These are phyloP conservation scores for Dissophora globulifera DNA, from an alignment of 192 early-diverging fungal genomes.

Conservation along the genomic window DNA sequence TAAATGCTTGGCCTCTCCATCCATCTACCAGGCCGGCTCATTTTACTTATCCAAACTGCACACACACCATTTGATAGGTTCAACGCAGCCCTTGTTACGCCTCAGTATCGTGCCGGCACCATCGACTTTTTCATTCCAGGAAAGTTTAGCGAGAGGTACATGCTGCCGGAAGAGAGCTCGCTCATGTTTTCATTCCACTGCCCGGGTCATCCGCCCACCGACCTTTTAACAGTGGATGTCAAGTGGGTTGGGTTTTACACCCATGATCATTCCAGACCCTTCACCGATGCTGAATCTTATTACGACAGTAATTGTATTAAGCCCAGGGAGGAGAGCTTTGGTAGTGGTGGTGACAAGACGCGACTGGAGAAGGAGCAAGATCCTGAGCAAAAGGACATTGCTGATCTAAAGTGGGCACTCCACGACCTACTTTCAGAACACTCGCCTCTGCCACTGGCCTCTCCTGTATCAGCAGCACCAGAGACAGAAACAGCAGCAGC, in stretches of 20 bases:
- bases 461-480: background rate
- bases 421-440: background rate
- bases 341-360: background rate
- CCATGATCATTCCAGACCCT: slow-evolving; percentile 7
- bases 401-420: background rate
- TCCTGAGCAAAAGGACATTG: slow-evolving; percentile 7
- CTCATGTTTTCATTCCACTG: slow-evolving; percentile 14
- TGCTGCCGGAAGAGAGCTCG: background rate
- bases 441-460: too few species aligned
- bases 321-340: background rate
- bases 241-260: slow-evolving; percentile 24
- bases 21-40: too few species aligned
- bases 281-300: slow-evolving; percentile 4
- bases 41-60: too few species aligned
- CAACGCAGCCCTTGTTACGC: slow-evolving; percentile 27
- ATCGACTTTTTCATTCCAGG: slow-evolving; percentile 24
- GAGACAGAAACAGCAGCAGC: background rate
- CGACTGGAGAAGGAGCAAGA: slow-evolving; percentile 14
- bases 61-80: slow-evolving; percentile 19
- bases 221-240: background rate
- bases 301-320: slow-evolving; percentile 32
- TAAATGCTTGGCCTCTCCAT: too few species aligned
- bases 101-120: slow-evolving; percentile 11
- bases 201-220: background rate
- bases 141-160: slow-evolving; percentile 24